phyloP scores from a whole-genome alignment of 2,329 filamentous ascomycete genomes.

The Alternaria brassicae region DNA sequence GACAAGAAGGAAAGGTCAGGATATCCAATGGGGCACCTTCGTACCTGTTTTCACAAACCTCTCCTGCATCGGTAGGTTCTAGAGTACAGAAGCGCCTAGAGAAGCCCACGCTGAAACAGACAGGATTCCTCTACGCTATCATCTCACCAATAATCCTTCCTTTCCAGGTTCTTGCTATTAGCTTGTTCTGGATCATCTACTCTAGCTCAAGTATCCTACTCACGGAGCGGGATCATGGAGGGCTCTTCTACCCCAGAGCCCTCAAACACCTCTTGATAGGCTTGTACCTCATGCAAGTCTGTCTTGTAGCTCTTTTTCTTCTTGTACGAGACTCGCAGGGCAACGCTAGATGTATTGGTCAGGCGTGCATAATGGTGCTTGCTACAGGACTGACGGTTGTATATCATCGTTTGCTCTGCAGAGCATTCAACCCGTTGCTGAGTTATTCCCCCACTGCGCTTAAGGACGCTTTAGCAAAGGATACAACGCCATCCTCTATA shows the following conservation, averaged over 20 bases:
- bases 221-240: slow-evolving; percentile 1
- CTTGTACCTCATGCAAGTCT: slow-evolving; percentile 18
- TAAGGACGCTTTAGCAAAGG: not conserved
- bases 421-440: slow-evolving; percentile 14
- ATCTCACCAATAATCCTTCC: slow-evolving; percentile 20
- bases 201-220: slow-evolving; percentile 6
- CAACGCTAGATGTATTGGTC: slow-evolving; percentile 4
- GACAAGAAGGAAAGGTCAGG: not conserved
- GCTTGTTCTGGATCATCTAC: slow-evolving; percentile 21
- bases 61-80: slow-evolving; percentile 20
- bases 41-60: slow-evolving; percentile 23
- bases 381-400: slow-evolving; percentile 10
- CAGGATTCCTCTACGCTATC: slow-evolving; percentile 24
- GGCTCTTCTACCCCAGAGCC: slow-evolving; percentile 20
- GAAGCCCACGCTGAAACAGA: not conserved
- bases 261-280: slow-evolving; percentile 19
- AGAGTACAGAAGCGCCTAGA: not conserved
- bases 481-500: not conserved
- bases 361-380: slow-evolving; percentile 13
- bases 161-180: slow-evolving; percentile 16
- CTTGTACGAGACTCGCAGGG: slow-evolving; percentile 13
- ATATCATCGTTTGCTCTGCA: slow-evolving; percentile 15
- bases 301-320: slow-evolving; percentile 15
- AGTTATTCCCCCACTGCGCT: slow-evolving; percentile 11
- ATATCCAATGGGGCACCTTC: slow-evolving; percentile 19